phyloP scores from a whole-genome alignment of 257 asterid species.

The Solanum etuberosum region DNA sequence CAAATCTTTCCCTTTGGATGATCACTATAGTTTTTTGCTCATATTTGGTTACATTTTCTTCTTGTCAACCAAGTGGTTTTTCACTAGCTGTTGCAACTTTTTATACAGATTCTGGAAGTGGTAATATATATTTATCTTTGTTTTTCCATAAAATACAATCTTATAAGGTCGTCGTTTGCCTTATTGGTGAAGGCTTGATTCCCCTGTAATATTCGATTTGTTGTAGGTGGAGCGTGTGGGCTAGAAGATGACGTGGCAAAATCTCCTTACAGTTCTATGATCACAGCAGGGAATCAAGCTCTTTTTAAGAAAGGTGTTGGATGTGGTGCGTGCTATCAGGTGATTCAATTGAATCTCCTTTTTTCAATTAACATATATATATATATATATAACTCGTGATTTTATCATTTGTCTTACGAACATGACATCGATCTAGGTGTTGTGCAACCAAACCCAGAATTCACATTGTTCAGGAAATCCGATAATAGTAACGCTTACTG shows the following conservation, averaged over 20 bases:
- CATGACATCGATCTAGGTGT: neutral
- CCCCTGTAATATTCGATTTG: neutral
- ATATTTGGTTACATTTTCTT: neutral
- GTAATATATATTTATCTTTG: neutral
- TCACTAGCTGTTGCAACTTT: neutral
- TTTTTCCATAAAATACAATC: neutral
- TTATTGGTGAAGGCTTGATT: neutral
- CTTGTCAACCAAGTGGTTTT: neutral
- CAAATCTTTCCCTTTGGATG: neutral
- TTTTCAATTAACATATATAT: neutral
- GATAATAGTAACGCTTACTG: neutral
- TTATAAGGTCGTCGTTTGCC: neutral
- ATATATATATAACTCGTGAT: neutral
- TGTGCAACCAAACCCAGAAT: neutral
- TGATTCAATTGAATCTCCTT: neutral
- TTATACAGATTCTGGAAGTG: neutral
- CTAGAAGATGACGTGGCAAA: neutral
- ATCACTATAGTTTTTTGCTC: neutral
- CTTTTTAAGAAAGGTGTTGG: neutral
- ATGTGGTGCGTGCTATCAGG: conserved; percentile 7
- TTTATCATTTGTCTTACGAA: neutral
- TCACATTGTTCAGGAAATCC: neutral
- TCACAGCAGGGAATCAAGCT: conserved; percentile 1
- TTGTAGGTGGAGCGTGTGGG: conserved; percentile 6
- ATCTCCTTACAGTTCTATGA: neutral